Conservation (phyloP, 2,329 filamentous ascomycete species). For the Diaporthe vaccinii region DNA sequence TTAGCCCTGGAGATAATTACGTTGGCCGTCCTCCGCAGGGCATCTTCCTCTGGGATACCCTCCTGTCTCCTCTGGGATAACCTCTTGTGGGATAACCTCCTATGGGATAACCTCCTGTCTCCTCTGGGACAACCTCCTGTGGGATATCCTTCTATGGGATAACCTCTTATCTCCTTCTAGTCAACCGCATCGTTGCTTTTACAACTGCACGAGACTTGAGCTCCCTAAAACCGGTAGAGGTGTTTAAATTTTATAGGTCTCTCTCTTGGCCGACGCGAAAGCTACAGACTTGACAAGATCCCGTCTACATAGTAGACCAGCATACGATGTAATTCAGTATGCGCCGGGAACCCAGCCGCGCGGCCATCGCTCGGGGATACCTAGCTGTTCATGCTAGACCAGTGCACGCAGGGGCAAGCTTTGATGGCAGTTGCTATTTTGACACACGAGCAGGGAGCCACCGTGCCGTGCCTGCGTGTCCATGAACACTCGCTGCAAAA, state of each 20-base stretch:
- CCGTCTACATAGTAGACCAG: no score
- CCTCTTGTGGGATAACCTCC: no score
- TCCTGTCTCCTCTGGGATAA: no score
- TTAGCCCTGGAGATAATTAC: neutral
- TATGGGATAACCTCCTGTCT: no score
- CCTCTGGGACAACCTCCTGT: no score
- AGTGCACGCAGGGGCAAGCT: neutral
- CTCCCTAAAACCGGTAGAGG: no score
- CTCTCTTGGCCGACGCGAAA: neutral
- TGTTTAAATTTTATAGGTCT: neutral
- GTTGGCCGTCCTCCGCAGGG: neutral
- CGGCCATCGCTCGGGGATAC: neutral
- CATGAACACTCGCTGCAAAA: neutral
- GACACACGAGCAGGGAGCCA: neutral
- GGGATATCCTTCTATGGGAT: no score
- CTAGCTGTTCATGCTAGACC: neutral
- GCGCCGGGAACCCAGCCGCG: neutral
- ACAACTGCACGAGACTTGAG: neutral
- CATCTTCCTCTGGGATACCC: no score
- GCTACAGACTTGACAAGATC: neutral
- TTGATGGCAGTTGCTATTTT: neutral
- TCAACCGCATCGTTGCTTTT: neutral
- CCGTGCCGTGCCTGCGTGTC: neutral
- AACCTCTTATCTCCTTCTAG: neutral
- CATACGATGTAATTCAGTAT: neutral